A percentile compares a stretch with the other conserved stretches of the same genome.
These are phyloP conservation scores for Ceratonia siliqua DNA, from an alignment of 306 rosid species.

Conservation along the genomic window DNA sequence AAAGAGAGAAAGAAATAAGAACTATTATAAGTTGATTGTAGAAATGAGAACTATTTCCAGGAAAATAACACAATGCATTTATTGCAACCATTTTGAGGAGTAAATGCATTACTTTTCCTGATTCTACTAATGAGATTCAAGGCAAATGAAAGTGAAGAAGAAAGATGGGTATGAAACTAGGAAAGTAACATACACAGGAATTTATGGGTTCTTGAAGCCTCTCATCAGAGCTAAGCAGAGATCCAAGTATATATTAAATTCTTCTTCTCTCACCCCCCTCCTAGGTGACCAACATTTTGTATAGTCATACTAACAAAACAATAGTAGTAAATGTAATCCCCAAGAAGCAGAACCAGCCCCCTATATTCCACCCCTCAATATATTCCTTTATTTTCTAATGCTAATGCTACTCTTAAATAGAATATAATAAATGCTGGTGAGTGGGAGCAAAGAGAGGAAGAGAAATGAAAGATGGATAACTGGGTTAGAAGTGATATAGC, in stretches of 20 bases:
- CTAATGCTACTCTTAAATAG: conserved; percentile 36
- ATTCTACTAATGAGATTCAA: conserved; percentile 39
- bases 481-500: too few species aligned
- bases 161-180: not conserved
- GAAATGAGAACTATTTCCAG: conserved; percentile 34
- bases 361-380: conserved; percentile 39
- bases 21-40: too few species aligned
- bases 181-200: conserved; percentile 58
- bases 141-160: conserved; percentile 26
- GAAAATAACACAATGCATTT: conserved; percentile 50
- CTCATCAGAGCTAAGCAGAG: conserved; percentile 58
- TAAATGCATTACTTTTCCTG: conserved; percentile 52
- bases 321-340: conserved; percentile 70
- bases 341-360: conserved; percentile 54
- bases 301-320: conserved; percentile 52
- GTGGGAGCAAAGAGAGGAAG: too few species aligned
- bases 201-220: conserved; percentile 84
- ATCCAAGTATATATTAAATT: conserved; percentile 44
- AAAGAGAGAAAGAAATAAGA: not conserved
- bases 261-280: conserved; percentile 1
- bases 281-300: conserved; percentile 71
- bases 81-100: conserved; percentile 52
- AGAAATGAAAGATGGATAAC: too few species aligned
- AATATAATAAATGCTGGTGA: conserved; percentile 60
- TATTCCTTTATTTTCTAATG: conserved; percentile 55